These are phyloP conservation scores for Saccharum officinarum DNA, from an alignment of 176 grass and related monocot species.

Conservation along the genomic window DNA sequence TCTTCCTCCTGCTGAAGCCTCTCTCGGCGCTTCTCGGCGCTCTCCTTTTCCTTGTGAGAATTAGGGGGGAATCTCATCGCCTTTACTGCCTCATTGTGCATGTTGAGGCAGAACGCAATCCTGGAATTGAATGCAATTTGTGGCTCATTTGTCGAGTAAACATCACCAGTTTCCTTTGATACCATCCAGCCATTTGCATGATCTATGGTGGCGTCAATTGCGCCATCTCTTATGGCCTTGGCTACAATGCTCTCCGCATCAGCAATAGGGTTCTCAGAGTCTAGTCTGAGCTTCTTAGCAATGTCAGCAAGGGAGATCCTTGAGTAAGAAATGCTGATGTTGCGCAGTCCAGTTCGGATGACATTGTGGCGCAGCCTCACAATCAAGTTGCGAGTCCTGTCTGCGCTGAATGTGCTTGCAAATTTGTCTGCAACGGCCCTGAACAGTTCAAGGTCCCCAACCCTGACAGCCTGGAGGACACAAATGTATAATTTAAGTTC, in stretches of 20 bases:
- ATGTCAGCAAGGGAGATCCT: conserved; percentile 80
- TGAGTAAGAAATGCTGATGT: conserved; percentile 83
- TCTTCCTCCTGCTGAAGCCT: conserved; percentile 89
- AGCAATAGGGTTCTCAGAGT: conserved; percentile 69
- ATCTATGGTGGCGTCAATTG: conserved; percentile 82
- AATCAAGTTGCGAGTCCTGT: conserved; percentile 81
- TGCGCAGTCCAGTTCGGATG: conserved; percentile 82
- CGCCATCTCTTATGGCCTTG: conserved; percentile 87
- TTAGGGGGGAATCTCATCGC: conserved; percentile 84
- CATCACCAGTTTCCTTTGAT: conserved; percentile 83
- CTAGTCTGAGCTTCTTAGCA: conserved; percentile 68
- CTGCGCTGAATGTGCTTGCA: conserved; percentile 65
- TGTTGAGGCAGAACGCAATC: conserved; percentile 90
- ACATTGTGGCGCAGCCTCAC: conserved; percentile 90
- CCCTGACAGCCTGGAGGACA: conserved; percentile 61
- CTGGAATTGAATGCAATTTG: conserved; percentile 84
- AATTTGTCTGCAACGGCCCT: conserved; percentile 75
- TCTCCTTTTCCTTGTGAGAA: conserved; percentile 88
- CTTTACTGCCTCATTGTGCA: conserved; percentile 90
- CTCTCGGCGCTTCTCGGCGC: conserved; percentile 80
- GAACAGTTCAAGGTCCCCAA: conserved; percentile 85
- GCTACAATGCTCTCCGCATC: conserved; percentile 89
- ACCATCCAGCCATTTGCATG: conserved; percentile 86
- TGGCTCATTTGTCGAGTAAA: conserved; percentile 88
- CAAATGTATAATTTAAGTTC: neutral